phyloP scores from a whole-genome alignment of 805 yeast genomes.

The Brettanomyces bruxellensis region DNA sequence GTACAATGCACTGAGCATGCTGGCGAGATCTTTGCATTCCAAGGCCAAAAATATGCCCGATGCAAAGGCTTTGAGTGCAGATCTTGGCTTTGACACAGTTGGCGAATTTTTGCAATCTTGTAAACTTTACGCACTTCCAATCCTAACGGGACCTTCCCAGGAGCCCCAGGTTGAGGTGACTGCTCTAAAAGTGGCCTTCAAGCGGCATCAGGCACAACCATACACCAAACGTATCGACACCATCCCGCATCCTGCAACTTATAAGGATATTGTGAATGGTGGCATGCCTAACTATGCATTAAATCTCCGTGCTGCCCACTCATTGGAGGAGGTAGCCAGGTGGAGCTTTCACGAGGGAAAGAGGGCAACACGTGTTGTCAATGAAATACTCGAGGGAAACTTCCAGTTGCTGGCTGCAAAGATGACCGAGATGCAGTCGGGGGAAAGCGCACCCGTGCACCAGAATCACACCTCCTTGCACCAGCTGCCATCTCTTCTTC shows the following conservation, averaged over 20 bases:
- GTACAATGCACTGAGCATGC: constrained; percentile 58
- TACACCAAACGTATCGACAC: constrained; percentile 34
- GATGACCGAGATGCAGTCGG: too few species aligned
- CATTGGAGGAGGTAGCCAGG: constrained; percentile 14
- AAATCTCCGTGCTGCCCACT: constrained; percentile 6
- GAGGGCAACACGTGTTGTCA: constrained; percentile 5
- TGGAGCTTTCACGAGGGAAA: constrained; percentile 13
- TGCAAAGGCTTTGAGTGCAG: constrained; percentile 32
- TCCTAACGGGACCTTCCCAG: constrained; percentile 21
- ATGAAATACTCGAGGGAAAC: constrained; percentile 3
- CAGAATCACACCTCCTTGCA: too few species aligned
- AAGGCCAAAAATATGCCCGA: constrained; percentile 56
- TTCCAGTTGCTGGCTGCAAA: too few species aligned
- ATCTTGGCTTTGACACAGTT: constrained; percentile 61
- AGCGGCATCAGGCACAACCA: constrained; percentile 32
- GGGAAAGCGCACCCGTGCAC: too few species aligned
- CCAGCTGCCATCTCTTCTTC: too few species aligned
- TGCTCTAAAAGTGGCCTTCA: constrained; percentile 27
- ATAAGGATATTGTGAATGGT: constrained; percentile 30
- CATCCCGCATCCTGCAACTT: constrained; percentile 24
- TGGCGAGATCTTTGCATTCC: constrained; percentile 59
- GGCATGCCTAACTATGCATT: constrained; percentile 21
- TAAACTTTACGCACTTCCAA: constrained; percentile 50
- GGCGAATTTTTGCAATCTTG: constrained; percentile 50
- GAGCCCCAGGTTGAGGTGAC: constrained; percentile 31